Percentiles rank a stretch among this genome's conserved stretches.
Conservation (phyloP, 2,329 filamentous ascomycete genomes). For the Colletotrichum somersetense region DNA sequence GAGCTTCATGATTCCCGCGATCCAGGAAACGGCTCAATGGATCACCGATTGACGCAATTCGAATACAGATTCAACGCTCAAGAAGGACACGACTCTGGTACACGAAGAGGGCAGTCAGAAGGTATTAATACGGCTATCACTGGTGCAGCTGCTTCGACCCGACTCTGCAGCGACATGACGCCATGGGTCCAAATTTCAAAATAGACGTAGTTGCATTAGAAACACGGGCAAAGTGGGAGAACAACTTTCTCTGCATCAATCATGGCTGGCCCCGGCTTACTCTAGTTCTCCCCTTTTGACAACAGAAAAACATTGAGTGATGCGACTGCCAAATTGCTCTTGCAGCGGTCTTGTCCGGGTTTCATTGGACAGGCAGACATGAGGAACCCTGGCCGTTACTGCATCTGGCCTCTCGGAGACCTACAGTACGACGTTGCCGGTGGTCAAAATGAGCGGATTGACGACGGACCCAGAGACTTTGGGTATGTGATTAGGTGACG, state of each 20-base stretch:
- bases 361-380: slow-evolving; percentile 36
- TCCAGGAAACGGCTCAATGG: slow-evolving; percentile 15
- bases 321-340: slow-evolving; percentile 37
- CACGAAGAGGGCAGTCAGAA: slow-evolving; percentile 18
- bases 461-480: slow-evolving; percentile 20
- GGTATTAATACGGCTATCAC: slow-evolving; percentile 42
- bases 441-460: slow-evolving; percentile 16
- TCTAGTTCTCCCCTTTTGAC: background rate
- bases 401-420: slow-evolving; percentile 23
- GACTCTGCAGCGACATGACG: slow-evolving; percentile 28
- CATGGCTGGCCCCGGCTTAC: background rate
- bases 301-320: slow-evolving; percentile 34
- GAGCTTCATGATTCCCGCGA: slow-evolving; percentile 48
- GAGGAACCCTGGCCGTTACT: slow-evolving; percentile 36
- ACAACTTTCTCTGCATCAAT: slow-evolving; percentile 41
- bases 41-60: slow-evolving; percentile 26
- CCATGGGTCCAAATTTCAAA: slow-evolving; percentile 20
- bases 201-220: slow-evolving; percentile 39
- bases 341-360: slow-evolving; percentile 37
- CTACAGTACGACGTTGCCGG: slow-evolving; percentile 23
- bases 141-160: slow-evolving; percentile 7
- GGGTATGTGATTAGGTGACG: slow-evolving; percentile 6
- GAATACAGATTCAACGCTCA: slow-evolving; percentile 31
- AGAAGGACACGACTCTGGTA: slow-evolving; percentile 1
- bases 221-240: slow-evolving; percentile 30